Conservation (phyloP, 129 eudicot species). For the Pittosporum tobira region DNA sequence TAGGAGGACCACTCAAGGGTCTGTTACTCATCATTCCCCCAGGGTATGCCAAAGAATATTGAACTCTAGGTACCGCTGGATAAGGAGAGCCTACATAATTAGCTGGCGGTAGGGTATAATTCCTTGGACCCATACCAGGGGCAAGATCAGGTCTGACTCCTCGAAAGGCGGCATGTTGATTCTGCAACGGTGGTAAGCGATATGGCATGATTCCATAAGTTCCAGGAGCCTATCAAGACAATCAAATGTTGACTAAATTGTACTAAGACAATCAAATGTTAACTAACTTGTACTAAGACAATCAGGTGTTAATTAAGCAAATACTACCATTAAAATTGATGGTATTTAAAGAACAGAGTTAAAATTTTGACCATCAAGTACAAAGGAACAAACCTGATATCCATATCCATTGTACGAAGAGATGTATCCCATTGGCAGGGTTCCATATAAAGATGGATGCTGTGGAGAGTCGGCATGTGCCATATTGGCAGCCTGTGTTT, state of each 20-base stretch:
- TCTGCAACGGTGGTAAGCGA: constrained; percentile 62
- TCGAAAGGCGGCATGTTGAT: constrained; percentile 55
- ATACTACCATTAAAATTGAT: too few relatives aligned
- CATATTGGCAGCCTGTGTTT: constrained; percentile 45
- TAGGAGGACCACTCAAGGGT: constrained; percentile 70
- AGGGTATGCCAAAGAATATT: constrained; percentile 63
- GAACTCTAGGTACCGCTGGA: constrained; percentile 54
- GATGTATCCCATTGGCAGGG: constrained; percentile 86
- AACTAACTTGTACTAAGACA: constrained; percentile 20
- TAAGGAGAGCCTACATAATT: constrained; percentile 65
- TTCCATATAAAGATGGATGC: constrained; percentile 77
- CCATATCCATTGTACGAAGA: constrained; percentile 88
- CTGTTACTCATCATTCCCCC: constrained; percentile 57
- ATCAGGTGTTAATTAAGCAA: constrained; percentile 23
- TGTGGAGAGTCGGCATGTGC: constrained; percentile 52
- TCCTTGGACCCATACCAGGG: constrained; percentile 61
- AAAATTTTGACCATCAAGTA: not conserved
- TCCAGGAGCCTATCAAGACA: constrained; percentile 71
- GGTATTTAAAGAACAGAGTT: too few relatives aligned
- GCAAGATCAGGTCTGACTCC: constrained; percentile 49
- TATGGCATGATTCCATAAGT: constrained; percentile 84
- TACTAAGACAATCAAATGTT: constrained; percentile 26
- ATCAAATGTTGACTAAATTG: constrained; percentile 20
- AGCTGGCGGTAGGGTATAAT: constrained; percentile 41
- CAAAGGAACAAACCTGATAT: constrained; percentile 66